These are phyloP conservation scores for Astrephomene gubernaculifera DNA, from an alignment of 139 green algal species.

Conservation along the genomic window DNA sequence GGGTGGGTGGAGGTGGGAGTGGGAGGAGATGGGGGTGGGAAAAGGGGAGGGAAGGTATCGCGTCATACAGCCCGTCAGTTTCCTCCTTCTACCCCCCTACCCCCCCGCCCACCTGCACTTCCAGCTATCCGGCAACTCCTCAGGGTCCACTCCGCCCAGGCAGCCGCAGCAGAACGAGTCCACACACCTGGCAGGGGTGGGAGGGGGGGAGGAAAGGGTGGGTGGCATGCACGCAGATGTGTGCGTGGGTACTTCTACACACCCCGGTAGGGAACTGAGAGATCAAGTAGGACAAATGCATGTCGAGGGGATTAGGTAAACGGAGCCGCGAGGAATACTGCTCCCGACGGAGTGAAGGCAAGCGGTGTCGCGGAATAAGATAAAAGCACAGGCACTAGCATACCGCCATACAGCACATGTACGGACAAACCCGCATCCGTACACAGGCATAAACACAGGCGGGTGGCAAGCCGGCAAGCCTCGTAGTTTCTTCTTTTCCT, in stretches of 20 bases:
- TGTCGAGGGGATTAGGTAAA: background rate
- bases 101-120: slow-evolving; percentile 11
- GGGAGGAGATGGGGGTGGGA: background rate
- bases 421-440: background rate
- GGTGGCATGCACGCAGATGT: background rate
- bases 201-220: background rate
- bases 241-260: no score
- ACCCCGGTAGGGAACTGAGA: background rate
- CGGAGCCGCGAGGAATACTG: background rate
- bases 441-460: background rate
- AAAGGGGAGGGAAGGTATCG: background rate
- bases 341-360: background rate
- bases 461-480: no score
- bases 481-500: background rate
- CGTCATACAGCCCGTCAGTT: background rate
- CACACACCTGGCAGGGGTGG: background rate
- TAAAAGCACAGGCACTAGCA: background rate
- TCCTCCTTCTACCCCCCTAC: background rate
- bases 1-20: background rate
- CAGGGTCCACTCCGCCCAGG: background rate
- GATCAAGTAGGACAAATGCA: background rate
- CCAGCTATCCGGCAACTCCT: background rate
- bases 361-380: background rate
- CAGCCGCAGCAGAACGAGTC: slow-evolving; percentile 25
- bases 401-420: background rate